phyloP scores from a whole-genome alignment of 306 rosid genomes.

The Hippophae tibetana region DNA sequence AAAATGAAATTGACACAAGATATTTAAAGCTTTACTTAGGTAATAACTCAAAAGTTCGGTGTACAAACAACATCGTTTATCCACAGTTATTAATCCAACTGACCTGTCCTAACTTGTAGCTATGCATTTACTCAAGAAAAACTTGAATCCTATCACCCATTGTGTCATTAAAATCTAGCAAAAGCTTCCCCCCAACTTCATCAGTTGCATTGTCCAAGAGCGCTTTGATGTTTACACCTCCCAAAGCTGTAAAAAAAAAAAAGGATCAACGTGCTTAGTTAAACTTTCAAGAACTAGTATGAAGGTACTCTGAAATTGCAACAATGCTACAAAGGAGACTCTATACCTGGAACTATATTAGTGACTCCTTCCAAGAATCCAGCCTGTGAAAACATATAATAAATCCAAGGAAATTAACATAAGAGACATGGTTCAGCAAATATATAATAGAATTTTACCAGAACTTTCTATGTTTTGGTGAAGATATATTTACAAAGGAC shows the following conservation, averaged over 20 bases:
- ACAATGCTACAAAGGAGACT: slow-evolving; percentile 9
- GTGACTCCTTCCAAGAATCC: slow-evolving; percentile 93
- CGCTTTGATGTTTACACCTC: slow-evolving; percentile 73
- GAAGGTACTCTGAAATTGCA: slow-evolving; percentile 5
- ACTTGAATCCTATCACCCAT: slow-evolving; percentile 87
- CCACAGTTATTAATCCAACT: no score
- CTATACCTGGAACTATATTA: slow-evolving; percentile 81
- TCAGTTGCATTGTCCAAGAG: slow-evolving; percentile 67
- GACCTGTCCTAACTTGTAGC: not conserved
- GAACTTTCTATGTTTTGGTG: not conserved
- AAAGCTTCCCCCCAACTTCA: slow-evolving; percentile 69
- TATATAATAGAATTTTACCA: slow-evolving; percentile 10
- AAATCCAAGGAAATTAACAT: slow-evolving; percentile 6
- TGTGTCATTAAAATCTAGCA: slow-evolving; percentile 69
- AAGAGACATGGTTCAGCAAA: not conserved
- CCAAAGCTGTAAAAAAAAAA: slow-evolving; percentile 49
- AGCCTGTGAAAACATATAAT: slow-evolving; percentile 46
- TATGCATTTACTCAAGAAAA: slow-evolving; percentile 46
- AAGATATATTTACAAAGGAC: no score
- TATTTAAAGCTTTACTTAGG: no score
- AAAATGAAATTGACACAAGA: no score
- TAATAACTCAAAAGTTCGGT: no score
- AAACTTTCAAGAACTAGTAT: slow-evolving; percentile 6
- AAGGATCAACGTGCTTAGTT: slow-evolving; percentile 10
- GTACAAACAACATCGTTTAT: no score